Evolutionary conservation across 306 rosid species (phyloP).

Genomic region (Fragaria nilgerrensis): DNA sequence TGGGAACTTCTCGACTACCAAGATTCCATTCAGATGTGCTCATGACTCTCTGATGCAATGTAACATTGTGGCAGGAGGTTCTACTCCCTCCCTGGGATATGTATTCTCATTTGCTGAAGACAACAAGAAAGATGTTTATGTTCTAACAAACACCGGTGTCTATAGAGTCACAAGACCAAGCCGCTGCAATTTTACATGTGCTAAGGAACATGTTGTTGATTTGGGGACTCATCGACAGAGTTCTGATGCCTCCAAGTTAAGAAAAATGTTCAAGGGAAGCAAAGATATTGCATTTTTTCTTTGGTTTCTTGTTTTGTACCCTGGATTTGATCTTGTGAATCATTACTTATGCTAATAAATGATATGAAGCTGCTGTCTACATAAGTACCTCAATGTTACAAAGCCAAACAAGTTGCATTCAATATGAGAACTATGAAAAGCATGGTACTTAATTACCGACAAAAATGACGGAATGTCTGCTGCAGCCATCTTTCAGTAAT

Average conservation of each 20-base stretch:
- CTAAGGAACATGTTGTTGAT: not conserved
- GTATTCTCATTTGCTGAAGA: constrained; percentile 34
- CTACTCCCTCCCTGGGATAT: constrained; percentile 23
- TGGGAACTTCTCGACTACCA: constrained; percentile 5
- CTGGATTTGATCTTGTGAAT: constrained; percentile 1
- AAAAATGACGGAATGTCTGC: not conserved
- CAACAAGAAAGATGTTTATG: constrained; percentile 26
- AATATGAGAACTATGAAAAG: not conserved
- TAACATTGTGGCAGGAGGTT: constrained; percentile 21
- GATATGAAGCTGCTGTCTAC: not conserved
- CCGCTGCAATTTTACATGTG: constrained; percentile 28
- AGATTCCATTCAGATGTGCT: constrained; percentile 23
- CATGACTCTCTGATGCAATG: constrained; percentile 32
- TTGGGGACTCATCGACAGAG: constrained; percentile 2
- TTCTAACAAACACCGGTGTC: constrained; percentile 30
- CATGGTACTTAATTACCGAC: not conserved
- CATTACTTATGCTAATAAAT: not conserved
- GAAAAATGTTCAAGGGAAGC: not conserved
- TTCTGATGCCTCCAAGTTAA: constrained; percentile 8
- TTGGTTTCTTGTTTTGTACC: not conserved
- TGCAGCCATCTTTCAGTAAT: not conserved
- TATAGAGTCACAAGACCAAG: constrained; percentile 31
- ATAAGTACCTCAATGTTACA: not conserved
- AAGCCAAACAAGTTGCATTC: not conserved
- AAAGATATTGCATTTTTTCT: not conserved